These are phyloP conservation scores for Olyra latifolia DNA, from an alignment of 176 grass and related monocot species.

Conservation along the genomic window DNA sequence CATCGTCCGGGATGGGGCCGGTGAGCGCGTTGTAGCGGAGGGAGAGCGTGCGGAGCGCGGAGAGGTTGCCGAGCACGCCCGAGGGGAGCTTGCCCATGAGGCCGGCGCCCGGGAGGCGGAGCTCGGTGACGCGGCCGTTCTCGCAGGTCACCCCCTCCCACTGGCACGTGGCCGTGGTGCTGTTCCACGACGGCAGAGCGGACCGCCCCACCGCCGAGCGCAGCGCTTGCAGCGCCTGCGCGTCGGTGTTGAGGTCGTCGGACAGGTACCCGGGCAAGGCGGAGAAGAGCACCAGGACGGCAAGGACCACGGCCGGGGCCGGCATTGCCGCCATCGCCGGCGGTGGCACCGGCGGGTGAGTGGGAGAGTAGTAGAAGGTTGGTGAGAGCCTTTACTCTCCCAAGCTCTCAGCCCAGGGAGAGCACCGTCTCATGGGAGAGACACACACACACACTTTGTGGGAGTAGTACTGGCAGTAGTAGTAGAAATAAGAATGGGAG, in stretches of 20 bases:
- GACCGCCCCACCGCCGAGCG: slow-evolving; percentile 59
- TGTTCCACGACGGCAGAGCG: slow-evolving; percentile 70
- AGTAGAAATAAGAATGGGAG: slow-evolving; percentile 45
- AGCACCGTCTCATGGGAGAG: slow-evolving; percentile 35
- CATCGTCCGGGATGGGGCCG: slow-evolving; percentile 61
- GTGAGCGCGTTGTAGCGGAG: slow-evolving; percentile 86
- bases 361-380: not conserved
- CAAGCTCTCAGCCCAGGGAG: slow-evolving; percentile 27
- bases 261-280: slow-evolving; percentile 15
- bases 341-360: not conserved
- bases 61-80: slow-evolving; percentile 67
- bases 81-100: slow-evolving; percentile 76
- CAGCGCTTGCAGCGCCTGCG: slow-evolving; percentile 66
- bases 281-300: slow-evolving; percentile 24
- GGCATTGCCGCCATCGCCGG: slow-evolving; percentile 54
- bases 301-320: slow-evolving; percentile 35
- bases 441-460: not conserved
- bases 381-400: slow-evolving; percentile 27
- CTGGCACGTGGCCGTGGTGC: slow-evolving; percentile 57
- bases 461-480: slow-evolving; percentile 15
- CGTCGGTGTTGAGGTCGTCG: slow-evolving; percentile 58
- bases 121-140: slow-evolving; percentile 56
- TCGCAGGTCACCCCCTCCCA: slow-evolving; percentile 72
- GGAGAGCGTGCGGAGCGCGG: slow-evolving; percentile 82
- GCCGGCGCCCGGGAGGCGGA: slow-evolving; percentile 76